Conservation (phyloP, 148 eudicot species). For the Cornus suecica region DNA sequence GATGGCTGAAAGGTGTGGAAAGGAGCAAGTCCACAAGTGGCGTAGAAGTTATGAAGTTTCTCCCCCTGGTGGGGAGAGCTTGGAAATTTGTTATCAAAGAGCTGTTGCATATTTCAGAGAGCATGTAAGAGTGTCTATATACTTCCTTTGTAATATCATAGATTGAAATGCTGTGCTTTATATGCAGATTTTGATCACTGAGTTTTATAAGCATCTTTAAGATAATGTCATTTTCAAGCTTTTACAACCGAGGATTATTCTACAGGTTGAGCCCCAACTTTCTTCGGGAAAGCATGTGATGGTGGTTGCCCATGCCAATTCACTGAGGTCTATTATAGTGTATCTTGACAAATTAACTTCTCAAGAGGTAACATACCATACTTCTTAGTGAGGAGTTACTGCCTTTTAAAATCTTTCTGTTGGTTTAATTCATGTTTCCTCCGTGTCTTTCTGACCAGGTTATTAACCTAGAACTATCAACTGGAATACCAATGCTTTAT, state of each 20-base stretch:
- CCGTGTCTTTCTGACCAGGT: slow-evolving; percentile 26
- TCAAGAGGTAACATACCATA: slow-evolving; percentile 35
- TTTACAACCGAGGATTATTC: slow-evolving; percentile 5
- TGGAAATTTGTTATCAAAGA: slow-evolving; percentile 49
- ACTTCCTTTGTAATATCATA: neutral
- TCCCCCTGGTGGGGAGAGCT: slow-evolving; percentile 64
- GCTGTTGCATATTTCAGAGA: slow-evolving; percentile 57
- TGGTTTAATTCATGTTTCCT: neutral
- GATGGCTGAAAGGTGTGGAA: slow-evolving; percentile 49
- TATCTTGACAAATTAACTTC: slow-evolving; percentile 49
- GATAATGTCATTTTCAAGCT: neutral
- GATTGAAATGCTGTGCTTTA: neutral
- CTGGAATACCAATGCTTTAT: slow-evolving; percentile 62
- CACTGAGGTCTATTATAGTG: slow-evolving; percentile 59
- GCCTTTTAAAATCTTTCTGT: neutral
- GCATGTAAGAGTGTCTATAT: slow-evolving; percentile 29
- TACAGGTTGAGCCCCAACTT: slow-evolving; percentile 57
- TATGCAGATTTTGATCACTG: neutral
- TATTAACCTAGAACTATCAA: slow-evolving; percentile 49
- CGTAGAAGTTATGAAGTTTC: slow-evolving; percentile 50
- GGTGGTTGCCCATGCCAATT: slow-evolving; percentile 65
- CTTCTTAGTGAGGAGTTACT: neutral
- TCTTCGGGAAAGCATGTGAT: slow-evolving; percentile 45
- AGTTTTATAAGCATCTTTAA: neutral
- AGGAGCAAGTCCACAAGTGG: slow-evolving; percentile 51